Evolutionary conservation across 1,139 yeast species (phyloP), one percentile per base, ranked within the genome.

Genomic region (Saccharomyces hybrid): DNA sequence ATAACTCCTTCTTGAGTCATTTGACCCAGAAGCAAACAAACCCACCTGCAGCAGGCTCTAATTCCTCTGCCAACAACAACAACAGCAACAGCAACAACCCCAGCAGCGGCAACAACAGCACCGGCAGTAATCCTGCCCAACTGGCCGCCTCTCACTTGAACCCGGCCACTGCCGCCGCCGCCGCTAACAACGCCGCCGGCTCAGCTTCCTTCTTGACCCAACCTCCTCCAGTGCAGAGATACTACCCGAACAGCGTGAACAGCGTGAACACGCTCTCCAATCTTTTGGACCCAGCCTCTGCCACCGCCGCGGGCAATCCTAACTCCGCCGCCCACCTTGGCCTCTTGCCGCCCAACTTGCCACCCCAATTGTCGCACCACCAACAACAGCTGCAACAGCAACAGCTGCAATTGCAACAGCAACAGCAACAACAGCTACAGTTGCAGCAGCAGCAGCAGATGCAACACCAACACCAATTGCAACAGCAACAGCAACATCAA

Each of bases 1-100:
- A 64, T 53, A 64, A 62, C 54, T 63, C 66, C 4, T 64, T 64
- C 47, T 54, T 64, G 29, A 55, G 61, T 20, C 68, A 64, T 54
- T 50, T 64, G 54, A 59, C 64, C 23, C 67, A 64, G 50, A 64
- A 64, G 44, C 65, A 62, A 49, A 57, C 58, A 28, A 52, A 58
- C n/a, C 54, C 56, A 27, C 52, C 60, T 25, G 52, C 54, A 46
- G 51, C 52, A 31, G 51, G 58, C 28, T 11, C 50, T 2, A 23
- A 11, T 11, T 28, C 50, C 7, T 51, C 50, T 11, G 46, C 25
- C 5, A 47, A 7, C 48, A 53, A 51, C 55, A 49, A 20, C 23
- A 20, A 20, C 23, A 20, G 4, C 23, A 20, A 20, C 23, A 20
- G 4, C 23, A 20, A 28, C 42, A 50, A n/a, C 23, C 13, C 23